Evolutionary conservation across 2,329 filamentous ascomycete species (phyloP), one percentile per base, ranked within the genome.

Genomic region (Ascocoryne sarcoides): DNA sequence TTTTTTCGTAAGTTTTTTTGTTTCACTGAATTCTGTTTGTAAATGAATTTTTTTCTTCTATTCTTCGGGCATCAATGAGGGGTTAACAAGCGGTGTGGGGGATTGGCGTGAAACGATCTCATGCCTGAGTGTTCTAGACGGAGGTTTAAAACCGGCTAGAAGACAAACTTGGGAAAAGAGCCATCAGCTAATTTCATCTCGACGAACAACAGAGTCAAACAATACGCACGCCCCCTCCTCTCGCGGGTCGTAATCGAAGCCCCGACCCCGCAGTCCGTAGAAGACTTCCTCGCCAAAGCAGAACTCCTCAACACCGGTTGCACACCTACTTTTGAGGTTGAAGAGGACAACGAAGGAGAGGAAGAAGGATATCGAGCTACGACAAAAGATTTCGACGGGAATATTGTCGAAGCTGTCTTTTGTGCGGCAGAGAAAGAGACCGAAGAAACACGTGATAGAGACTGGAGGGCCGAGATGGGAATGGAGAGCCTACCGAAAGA

Each of bases 331-430:
- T 42, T 37, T 7, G 43, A 43, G n/a, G 45, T 43, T 10, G 28
- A 31, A 23, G 39, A 42, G 7, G 33, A 47, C 12, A 26, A 15
- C n/a, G 23, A 12, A 26, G 23, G 23, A 12, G n/a, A n/a, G n/a
- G 23, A 26, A 26, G 23, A 26, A 12, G 44, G 44, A 10, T 44
- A 46, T 9, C 31, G 44, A 32, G 43, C 62, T 67, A 76, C 65
- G 70, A 79, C 87, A 30, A 72, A 78, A 45, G 87, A 94, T 61
- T 72, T 85, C 40, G 86, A 94, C 64, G 84, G 84, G 37, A 93
- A 94, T 65, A 83, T 75, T 52, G 79, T 94, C 58, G 84, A 92
- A 57, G 82, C 85, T 20, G 76, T 89, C 10, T 41, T 26, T 26
- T 10, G 26, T 23, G 7, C 23, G 23, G 7, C 23, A 26, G n/a